Base-by-base conservation (phyloP, 1,284 basidiomycete genomes). In the Wallemia ichthyophaga region DNA sequence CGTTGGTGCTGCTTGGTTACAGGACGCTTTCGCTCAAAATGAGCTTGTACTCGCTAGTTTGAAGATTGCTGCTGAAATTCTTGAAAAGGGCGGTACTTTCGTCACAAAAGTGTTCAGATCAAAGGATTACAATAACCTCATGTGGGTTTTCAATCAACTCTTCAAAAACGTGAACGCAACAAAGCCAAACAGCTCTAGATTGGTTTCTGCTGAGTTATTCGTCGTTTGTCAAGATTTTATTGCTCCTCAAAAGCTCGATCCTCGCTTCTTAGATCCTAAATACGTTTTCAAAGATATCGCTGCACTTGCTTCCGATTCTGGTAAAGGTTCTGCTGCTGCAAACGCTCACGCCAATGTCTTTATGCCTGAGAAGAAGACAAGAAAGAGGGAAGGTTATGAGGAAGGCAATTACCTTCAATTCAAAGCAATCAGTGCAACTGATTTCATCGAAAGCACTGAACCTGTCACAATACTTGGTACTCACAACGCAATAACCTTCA, bases 21-120 rank as follows among this genome's bases (percentile, higher is more conserved):
- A 99, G 70, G 94, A 99, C 72, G 94, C 94, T 1, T 99, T 92
- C 73, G 82, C 81, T 62, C 94, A 99, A 69, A 87, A 87, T 57
- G 94, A 99, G 71, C 82, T 99, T 61, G 92, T 95, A 60, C 77
- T 99, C 61, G 91, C 87, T 78, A 85, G 84, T 69, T 74, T 99
- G 66, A 94, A 91, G 72, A 80, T 99, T 61, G 92, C 94, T 17
- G 88, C 89, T 59, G 92, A 98, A 67, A 98, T 98, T 69, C 76
- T 99, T 62, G 73, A 75, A 56, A 89, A 91, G 68, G 94, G 92
- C 37, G 91, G 91, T 59, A 86, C 83, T 25, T 99, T 98, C 69
- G 83, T 98, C 53, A 96, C 94, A 31, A 99, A 99, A 73, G 89
- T 99, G 61, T 99, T 99, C 77, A 81, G 94, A 63, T 94, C 88